Evolutionary conservation across 768 basidiomycete species (phyloP).

Genomic region (Panaeolus cyanescens): DNA sequence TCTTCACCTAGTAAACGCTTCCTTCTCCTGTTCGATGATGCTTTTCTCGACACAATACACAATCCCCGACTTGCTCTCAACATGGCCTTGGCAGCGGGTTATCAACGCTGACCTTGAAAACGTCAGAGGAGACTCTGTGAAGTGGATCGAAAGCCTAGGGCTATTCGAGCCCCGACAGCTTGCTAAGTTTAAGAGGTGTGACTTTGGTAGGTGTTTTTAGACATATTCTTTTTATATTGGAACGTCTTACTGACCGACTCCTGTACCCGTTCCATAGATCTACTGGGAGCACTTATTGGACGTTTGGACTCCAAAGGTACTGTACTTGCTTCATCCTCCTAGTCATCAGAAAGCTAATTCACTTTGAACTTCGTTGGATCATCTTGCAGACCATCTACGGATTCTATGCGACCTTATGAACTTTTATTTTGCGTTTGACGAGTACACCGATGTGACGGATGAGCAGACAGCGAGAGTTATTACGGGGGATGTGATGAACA

Average conservation of each 20-base stretch:
- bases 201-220: slow-evolving; percentile 17
- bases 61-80: slow-evolving; percentile 19
- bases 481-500: slow-evolving; percentile 40
- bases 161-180: slow-evolving; percentile 18
- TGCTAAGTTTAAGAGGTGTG: slow-evolving; percentile 21
- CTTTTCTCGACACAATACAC: slow-evolving; percentile 7
- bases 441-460: slow-evolving; percentile 44
- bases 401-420: slow-evolving; percentile 48
- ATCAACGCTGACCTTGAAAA: slow-evolving; percentile 14
- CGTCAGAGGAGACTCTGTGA: slow-evolving; percentile 14
- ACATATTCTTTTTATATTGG: not conserved
- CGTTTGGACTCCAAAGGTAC: slow-evolving; percentile 15
- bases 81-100: slow-evolving; percentile 20
- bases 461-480: slow-evolving; percentile 29
- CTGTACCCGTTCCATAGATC: slow-evolving; percentile 9
- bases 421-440: slow-evolving; percentile 50
- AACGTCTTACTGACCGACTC: not conserved
- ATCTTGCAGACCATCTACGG: slow-evolving; percentile 14
- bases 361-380: not conserved
- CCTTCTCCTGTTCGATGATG: too few species aligned
- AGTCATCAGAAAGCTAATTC: not conserved
- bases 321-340: not conserved
- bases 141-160: slow-evolving; percentile 17
- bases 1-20: too few species aligned
- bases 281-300: slow-evolving; percentile 19